Conservation (phyloP, 2,329 filamentous ascomycete genomes). For the Fusarium newnesense region DNA sequence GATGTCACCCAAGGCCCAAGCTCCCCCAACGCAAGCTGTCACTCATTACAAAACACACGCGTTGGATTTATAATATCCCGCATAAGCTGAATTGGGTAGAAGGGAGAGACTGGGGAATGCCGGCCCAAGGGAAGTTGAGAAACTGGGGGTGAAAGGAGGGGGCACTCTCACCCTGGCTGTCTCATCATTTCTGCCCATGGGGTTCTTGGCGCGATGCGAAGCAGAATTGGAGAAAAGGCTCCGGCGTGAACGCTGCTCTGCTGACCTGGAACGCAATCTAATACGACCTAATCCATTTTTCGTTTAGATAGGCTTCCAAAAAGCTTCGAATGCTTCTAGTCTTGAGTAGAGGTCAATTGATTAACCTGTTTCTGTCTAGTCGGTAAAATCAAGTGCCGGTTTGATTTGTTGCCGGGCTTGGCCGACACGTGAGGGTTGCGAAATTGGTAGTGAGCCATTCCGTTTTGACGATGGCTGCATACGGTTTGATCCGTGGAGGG, state of each 20-base stretch:
- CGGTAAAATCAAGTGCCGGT: background rate
- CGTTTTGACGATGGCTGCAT: background rate
- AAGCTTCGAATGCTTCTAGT: slow-evolving; percentile 18
- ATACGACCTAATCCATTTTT: background rate
- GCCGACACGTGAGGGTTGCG: slow-evolving; percentile 23
- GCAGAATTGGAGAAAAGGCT: slow-evolving; percentile 2
- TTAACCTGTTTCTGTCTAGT: background rate
- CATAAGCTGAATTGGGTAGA: background rate
- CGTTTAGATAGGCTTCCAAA: background rate
- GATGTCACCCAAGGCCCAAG: background rate
- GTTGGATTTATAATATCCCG: background rate
- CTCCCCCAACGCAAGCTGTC: background rate
- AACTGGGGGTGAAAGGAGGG: background rate
- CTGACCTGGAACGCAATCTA: background rate
- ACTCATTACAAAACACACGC: background rate
- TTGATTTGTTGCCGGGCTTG: slow-evolving; percentile 7
- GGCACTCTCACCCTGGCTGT: background rate
- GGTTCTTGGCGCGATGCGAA: background rate
- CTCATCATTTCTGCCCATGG: background rate
- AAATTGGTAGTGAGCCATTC: background rate
- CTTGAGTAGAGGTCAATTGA: background rate
- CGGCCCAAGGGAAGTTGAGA: background rate
- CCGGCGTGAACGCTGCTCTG: background rate
- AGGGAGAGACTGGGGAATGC: background rate
- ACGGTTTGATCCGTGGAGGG: background rate